Conservation (phyloP, 768 basidiomycete genomes). For the Neoboletus brunneissimus region DNA sequence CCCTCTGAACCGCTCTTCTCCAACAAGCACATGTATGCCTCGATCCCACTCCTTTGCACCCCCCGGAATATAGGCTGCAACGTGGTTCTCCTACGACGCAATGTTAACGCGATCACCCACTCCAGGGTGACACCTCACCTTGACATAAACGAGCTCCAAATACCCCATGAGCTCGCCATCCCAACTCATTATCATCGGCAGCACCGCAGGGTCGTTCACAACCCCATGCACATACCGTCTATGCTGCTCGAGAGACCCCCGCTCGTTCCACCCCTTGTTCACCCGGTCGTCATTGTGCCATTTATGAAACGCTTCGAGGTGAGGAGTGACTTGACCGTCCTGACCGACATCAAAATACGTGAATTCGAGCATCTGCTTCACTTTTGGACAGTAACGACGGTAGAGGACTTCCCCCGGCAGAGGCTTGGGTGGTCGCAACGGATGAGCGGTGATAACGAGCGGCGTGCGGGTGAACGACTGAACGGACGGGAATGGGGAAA, state of each 20-base stretch:
- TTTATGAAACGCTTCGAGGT: slow-evolving; percentile 43
- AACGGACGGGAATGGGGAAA: slow-evolving; percentile 34
- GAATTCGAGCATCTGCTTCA: slow-evolving; percentile 34
- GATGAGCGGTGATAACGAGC: slow-evolving; percentile 48
- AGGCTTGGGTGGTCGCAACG: slow-evolving; percentile 51
- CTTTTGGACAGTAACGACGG: slow-evolving; percentile 30
- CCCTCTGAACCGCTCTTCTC: slow-evolving; percentile 48
- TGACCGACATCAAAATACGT: slow-evolving; percentile 27
- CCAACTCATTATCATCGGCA: slow-evolving; percentile 48
- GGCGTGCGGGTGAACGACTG: slow-evolving; percentile 44
- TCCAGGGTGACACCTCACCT: no score
- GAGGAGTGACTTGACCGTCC: slow-evolving; percentile 19
- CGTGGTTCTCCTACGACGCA: slow-evolving; percentile 23
- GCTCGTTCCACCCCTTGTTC: slow-evolving; percentile 45
- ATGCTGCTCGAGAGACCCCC: slow-evolving; percentile 43
- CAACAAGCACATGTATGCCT: slow-evolving; percentile 45
- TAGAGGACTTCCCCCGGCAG: slow-evolving; percentile 41
- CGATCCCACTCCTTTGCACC: slow-evolving; percentile 33
- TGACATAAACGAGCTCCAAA: slow-evolving; percentile 43
- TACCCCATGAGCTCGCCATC: slow-evolving; percentile 44
- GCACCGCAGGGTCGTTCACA: slow-evolving; percentile 37
- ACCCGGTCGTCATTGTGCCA: slow-evolving; percentile 53
- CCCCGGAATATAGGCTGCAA: slow-evolving; percentile 25
- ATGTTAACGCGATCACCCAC: no score
- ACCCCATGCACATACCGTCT: slow-evolving; percentile 37